Evolutionary conservation across 163 green algal species (phyloP), one percentile per base, ranked within the genome.

Genomic region (Scenedesmus sp.): DNA sequence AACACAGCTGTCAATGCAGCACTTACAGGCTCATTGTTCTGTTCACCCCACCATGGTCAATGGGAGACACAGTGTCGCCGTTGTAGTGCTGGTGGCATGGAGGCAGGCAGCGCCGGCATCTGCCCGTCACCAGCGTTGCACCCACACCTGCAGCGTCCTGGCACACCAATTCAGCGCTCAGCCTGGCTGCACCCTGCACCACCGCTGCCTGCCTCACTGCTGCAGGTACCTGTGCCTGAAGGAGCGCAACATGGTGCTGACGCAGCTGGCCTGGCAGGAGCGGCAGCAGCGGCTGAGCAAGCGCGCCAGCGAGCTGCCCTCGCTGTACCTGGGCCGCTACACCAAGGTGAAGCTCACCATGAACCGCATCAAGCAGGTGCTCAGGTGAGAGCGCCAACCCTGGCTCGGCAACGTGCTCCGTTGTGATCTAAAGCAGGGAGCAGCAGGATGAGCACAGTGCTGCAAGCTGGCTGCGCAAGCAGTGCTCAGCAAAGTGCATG

Each of bases 141-240:
- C 9, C 51, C 51, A 24, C 51, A 61, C 13, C 51, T 53, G 51
- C 51, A 10, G 51, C 51, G 4, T 61, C 13, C 51, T 61, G 51
- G 1, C 1, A 61, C 46, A 16, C 37, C 42, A 0, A 35, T 49
- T 84, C 16, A 43, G 2, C 44, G 51, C 0, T 37, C n/a, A 44
- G 46, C 51, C 46, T 65, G 73, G 35, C 33, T 81, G 72, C 46
- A n/a, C 12, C 81, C 59, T 44, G 6, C 0, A n/a, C 18, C 16
- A 46, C 59, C 49, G 35, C 59, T 33, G 22, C 59, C 12, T 9
- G 20, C 15, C 22, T 53, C 6, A 0, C 43, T 9, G 40, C n/a
- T 78, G 87, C 93, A 97, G 96, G 96, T 98, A 97, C 87, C 95
- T 99, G 53, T 95, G 98, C 78, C 90, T 98, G 59, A 99, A 98